Conservation (phyloP, 495 filamentous ascomycete genomes). For the Ascobolus immersus region DNA sequence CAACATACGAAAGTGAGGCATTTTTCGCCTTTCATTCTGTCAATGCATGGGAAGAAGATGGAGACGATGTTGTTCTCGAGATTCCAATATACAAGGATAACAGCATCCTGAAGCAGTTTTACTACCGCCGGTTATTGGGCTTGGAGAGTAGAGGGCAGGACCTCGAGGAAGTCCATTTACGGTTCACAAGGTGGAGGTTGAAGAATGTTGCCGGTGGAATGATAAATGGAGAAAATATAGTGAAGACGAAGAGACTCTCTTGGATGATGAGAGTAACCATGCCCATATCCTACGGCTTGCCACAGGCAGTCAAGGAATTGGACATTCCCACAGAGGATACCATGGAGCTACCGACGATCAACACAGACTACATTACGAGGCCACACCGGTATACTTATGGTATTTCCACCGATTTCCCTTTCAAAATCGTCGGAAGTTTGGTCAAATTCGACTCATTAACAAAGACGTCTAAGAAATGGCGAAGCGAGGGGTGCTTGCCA, state of each 20-base stretch:
- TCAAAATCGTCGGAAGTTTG: conserved; percentile 38
- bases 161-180: conserved; percentile 5
- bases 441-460: conserved; percentile 40
- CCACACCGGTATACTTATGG: conserved; percentile 37
- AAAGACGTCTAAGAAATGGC: conserved; percentile 26
- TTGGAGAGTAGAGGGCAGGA: no score
- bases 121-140: no score
- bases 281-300: no score
- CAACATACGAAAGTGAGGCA: conserved; percentile 10
- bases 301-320: conserved; percentile 6
- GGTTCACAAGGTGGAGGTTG: conserved; percentile 13
- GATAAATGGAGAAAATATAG: no score
- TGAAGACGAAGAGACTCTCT: no score
- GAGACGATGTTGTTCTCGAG: conserved; percentile 12
- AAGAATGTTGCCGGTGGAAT: no score
- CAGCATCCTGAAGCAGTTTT: conserved; percentile 28
- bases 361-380: conserved; percentile 27
- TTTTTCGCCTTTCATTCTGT: conserved; percentile 56
- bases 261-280: no score
- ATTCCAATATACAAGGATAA: conserved; percentile 23
- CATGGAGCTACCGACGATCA: conserved; percentile 41
- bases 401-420: conserved; percentile 28
- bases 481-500: conserved; percentile 34
- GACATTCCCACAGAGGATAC: conserved; percentile 6
- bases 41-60: conserved; percentile 41